Conservation (phyloP, 352 stramenopile genomes). For the Hyaloperonospora arabidopsidis region DNA sequence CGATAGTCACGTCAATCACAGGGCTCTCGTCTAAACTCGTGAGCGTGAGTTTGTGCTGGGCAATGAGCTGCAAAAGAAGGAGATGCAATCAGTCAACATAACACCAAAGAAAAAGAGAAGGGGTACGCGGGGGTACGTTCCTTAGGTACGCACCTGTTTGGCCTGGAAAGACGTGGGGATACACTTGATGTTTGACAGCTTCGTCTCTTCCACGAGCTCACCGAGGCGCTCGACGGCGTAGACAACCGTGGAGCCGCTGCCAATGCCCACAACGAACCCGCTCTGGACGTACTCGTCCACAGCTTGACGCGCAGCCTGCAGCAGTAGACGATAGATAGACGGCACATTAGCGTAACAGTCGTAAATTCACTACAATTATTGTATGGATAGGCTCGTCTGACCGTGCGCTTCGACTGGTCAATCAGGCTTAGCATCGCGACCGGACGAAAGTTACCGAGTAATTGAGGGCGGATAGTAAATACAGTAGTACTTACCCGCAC, state of each 20-base stretch:
- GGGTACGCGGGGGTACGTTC: not conserved
- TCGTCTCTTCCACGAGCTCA: constrained; percentile 86
- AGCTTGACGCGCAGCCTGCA: constrained; percentile 69
- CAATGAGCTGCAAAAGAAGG: constrained; percentile 54
- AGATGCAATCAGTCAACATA: not conserved
- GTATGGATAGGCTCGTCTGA: constrained; percentile 15
- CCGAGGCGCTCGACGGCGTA: constrained; percentile 96
- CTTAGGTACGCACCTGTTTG: constrained; percentile 43
- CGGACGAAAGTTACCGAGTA: too few relatives aligned
- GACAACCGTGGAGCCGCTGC: constrained; percentile 96
- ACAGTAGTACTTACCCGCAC: too few relatives aligned
- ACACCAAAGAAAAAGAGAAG: not conserved
- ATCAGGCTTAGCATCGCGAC: constrained; percentile 41
- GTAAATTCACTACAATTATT: too few relatives aligned
- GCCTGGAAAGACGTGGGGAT: constrained; percentile 97
- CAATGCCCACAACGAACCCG: constrained; percentile 96
- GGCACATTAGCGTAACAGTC: not conserved
- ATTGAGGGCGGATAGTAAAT: too few relatives aligned
- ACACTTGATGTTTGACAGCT: constrained; percentile 89
- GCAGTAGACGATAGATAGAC: not conserved
- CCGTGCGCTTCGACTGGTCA: constrained; percentile 69
- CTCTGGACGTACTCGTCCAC: constrained; percentile 90
- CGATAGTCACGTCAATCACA: constrained; percentile 96
- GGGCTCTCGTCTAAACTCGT: constrained; percentile 75
- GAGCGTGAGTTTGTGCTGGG: constrained; percentile 66